A percentile compares a stretch with the other conserved stretches of the same genome.
These are phyloP conservation scores for Penicillium palitans DNA, from an alignment of 2,329 filamentous ascomycete genomes.

Conservation along the genomic window DNA sequence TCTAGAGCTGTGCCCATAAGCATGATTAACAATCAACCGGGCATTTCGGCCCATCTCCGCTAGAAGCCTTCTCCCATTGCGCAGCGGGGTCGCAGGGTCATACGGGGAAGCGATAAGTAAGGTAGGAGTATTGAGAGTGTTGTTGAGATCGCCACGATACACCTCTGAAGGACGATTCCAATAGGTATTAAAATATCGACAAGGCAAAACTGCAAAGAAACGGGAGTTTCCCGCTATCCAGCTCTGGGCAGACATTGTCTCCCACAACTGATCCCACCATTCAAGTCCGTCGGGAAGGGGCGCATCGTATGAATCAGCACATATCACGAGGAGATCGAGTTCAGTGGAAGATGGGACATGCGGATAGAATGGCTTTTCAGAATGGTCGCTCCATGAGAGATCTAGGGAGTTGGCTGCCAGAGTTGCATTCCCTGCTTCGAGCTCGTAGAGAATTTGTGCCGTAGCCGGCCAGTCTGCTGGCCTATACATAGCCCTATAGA, in stretches of 20 bases:
- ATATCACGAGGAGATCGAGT: conserved; percentile 14
- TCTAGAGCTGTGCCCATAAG: conserved; percentile 18
- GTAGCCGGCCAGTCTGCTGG: conserved; percentile 10
- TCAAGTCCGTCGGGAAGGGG: conserved; percentile 15
- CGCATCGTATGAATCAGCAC: conserved; percentile 18
- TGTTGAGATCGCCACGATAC: conserved; percentile 19
- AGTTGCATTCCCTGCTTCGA: conserved; percentile 17
- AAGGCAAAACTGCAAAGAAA: conserved; percentile 16
- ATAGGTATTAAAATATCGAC: conserved; percentile 15
- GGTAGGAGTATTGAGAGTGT: conserved; percentile 14
- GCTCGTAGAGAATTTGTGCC: conserved; percentile 17
- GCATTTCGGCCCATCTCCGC: conserved; percentile 19
- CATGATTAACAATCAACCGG: conserved; percentile 18
- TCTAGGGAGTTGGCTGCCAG: conserved; percentile 14
- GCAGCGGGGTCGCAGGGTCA: conserved; percentile 19
- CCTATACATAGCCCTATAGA: conserved; percentile 17
- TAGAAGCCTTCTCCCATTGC: conserved; percentile 16
- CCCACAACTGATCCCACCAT: conserved; percentile 19
- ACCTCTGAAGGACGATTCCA: conserved; percentile 16
- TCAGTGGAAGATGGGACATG: conserved; percentile 3
- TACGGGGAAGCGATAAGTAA: conserved; percentile 17
- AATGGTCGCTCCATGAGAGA: conserved; percentile 11
- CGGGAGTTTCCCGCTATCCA: conserved; percentile 20
- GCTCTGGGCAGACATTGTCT: conserved; percentile 13
- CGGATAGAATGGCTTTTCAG: neutral